Base-by-base conservation (phyloP, 164 flowering plant genomes). In the Liriodendron chinense region DNA sequence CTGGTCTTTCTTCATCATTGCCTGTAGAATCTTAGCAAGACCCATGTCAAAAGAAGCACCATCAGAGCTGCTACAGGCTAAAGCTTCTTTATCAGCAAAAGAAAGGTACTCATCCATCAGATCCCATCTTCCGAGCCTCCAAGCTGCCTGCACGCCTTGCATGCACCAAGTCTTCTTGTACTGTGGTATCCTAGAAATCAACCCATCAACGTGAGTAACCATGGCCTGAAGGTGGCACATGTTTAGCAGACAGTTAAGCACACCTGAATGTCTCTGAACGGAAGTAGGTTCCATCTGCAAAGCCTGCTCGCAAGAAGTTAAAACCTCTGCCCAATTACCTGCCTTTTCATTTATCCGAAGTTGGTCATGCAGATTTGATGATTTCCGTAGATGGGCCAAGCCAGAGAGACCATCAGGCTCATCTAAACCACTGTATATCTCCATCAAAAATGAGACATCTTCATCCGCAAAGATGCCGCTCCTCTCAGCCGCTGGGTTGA, bases 61-160 rank as follows among this genome's bases (percentile, higher is more conserved):
- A 82, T 94, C 98, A 47, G 93, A 90, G 74, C 89, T 87, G 78
- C 94, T 93, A 56, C 90, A 92, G 61, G 91, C 81, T 71, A 85
- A 75, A 71, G 97, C 98, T 77, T 92, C 99, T 79, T 83, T 86
- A 78, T 90, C 91, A 79, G 98, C 98, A 47, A 96, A 94, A 81
- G 81, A 74, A 65, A 94, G 90, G 81, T 91, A 96, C 79, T 94
- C 98, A 78, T 89, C 89, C 98, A 93, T 96, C 85, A 96, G 84
- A 71, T 93, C 96, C 99, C 99, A 96, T 83, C 90, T 86, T 25
- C 98, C 97, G 70, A 96, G 98, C 83, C 99, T 94, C 99, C 99
- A 96, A 72, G 99, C 99, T 68, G 99, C 98, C 80, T 96, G 99
- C 80, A 93, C 91, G 28, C 99, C 99, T 85, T 96, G 99, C 90